Evolutionary conservation across 441 rosid genomes (phyloP), one percentile per base, ranked within the genome.

Genomic region (Erodium texanum): DNA sequence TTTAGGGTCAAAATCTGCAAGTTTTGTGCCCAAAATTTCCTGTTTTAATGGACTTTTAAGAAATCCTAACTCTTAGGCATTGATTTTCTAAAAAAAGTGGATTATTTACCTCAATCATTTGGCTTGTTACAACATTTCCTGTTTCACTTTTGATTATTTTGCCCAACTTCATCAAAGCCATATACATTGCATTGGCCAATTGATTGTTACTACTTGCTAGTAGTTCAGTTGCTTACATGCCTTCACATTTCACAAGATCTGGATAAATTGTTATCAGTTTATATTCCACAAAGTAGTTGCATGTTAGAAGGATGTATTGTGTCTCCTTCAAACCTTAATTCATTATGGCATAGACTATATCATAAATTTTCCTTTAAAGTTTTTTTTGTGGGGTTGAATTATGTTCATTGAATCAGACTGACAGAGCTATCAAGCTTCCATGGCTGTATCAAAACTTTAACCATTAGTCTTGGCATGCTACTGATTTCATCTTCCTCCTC

Each of bases 1-100:
- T 52, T 52, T n/a, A 4, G 59, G 59, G 59, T n/a, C 8, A 2
- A 52, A 52, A 7, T 52, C 9, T 52, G 59, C 59, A 52, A 52
- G 59, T 52, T 52, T 52, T 52, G 59, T 52, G 50, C n/a, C n/a
- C n/a, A n/a, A n/a, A n/a, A n/a, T n/a, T n/a, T n/a, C 22, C 59
- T 4, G 7, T 52, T 52, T 52, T 5, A 16, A 50, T 50, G 1
- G 19, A 52, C 22, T n/a, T 52, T 52, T 52, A 0, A 0, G 2
- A 10, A 16, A 52, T 52, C 59, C n/a, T n/a, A 52, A 52, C 58
- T n/a, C 22, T 6, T 36, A 45, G 14, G 52, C 52, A 45, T 14
- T 6, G 15, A 45, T 45, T 14, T 45, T 12, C 52, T 45, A 36
- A 36, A 2, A 2, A 45, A 45, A 0, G 5, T 12, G 52, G 52